phyloP scores from a whole-genome alignment of 169 alveolate species.

The Plasmodium falciparum region DNA sequence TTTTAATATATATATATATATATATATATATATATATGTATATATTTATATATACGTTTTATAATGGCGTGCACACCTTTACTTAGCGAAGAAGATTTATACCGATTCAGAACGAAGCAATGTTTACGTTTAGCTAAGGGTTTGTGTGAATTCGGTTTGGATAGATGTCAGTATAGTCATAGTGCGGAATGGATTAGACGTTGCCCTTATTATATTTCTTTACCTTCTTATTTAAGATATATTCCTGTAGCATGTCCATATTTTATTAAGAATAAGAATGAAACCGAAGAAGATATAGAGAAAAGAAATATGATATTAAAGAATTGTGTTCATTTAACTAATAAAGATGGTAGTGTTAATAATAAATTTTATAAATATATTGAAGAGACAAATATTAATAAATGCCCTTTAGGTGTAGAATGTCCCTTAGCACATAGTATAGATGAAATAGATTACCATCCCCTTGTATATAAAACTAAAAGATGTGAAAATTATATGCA shows the following conservation, averaged over 20 bases:
- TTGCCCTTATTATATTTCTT: slow-evolving; percentile 88
- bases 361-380: slow-evolving; percentile 71
- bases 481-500: slow-evolving; percentile 83
- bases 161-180: slow-evolving; percentile 89
- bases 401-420: slow-evolving; percentile 89
- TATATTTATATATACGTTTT: neutral
- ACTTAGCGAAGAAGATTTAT: slow-evolving; percentile 88
- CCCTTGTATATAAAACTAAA: slow-evolving; percentile 87
- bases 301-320: slow-evolving; percentile 76
- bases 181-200: slow-evolving; percentile 89
- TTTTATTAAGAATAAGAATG: slow-evolving; percentile 53
- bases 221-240: slow-evolving; percentile 86
- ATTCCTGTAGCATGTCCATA: slow-evolving; percentile 89
- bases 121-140: slow-evolving; percentile 86
- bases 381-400: slow-evolving; percentile 38
- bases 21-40: no score
- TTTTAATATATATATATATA: no score
- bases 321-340: slow-evolving; percentile 65
- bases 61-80: slow-evolving; percentile 83
- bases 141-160: slow-evolving; percentile 88
- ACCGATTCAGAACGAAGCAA: slow-evolving; percentile 88
- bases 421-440: slow-evolving; percentile 89
- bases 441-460: slow-evolving; percentile 90
- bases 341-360: slow-evolving; percentile 71
- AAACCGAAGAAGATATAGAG: slow-evolving; percentile 78